Percentiles rank a stretch among this genome's conserved stretches.
Conservation (phyloP, 2,329 filamentous ascomycete species). For the Fusarium continuum region DNA sequence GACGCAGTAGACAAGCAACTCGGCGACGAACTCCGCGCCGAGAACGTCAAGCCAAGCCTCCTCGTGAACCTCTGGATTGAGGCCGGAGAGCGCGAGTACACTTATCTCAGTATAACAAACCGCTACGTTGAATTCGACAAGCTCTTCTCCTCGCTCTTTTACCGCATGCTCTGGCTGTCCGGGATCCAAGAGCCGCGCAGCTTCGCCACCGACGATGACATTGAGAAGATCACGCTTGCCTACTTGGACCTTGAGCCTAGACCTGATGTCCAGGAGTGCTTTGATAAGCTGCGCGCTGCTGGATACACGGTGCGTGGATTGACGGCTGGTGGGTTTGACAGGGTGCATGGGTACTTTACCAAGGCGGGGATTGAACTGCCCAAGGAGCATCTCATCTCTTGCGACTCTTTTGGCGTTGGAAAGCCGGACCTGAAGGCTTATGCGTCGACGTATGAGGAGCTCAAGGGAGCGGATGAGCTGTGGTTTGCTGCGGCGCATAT, state of each 20-base stretch:
- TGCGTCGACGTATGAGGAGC: slow-evolving; percentile 24
- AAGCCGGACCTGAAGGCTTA: slow-evolving; percentile 37
- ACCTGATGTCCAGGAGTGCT: slow-evolving; percentile 20
- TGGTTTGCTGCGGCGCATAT: slow-evolving; percentile 37
- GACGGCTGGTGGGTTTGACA: slow-evolving; percentile 25
- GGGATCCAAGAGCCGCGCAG: slow-evolving; percentile 54
- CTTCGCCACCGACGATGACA: slow-evolving; percentile 55
- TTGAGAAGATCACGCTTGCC: slow-evolving; percentile 48
- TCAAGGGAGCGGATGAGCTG: slow-evolving; percentile 23
- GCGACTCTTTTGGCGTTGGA: slow-evolving; percentile 28
- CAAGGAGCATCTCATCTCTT: slow-evolving; percentile 25
- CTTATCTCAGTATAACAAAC: slow-evolving; percentile 56
- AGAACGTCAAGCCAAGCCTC: slow-evolving; percentile 53
- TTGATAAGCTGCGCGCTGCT: slow-evolving; percentile 24
- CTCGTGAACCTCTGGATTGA: slow-evolving; percentile 60
- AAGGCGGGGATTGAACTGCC: slow-evolving; percentile 31
- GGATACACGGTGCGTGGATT: slow-evolving; percentile 30
- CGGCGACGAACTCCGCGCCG: slow-evolving; percentile 50
- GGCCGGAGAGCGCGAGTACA: slow-evolving; percentile 59
- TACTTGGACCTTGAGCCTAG: slow-evolving; percentile 8
- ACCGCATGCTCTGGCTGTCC: slow-evolving; percentile 56
- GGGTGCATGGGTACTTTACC: slow-evolving; percentile 27
- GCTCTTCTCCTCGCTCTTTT: slow-evolving; percentile 57
- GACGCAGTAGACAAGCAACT: slow-evolving; percentile 53
- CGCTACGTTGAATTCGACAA: slow-evolving; percentile 55